Evolutionary conservation across 768 basidiomycete genomes (phyloP), one percentile per base, ranked within the genome.

Genomic region (Lepiota venenata): DNA sequence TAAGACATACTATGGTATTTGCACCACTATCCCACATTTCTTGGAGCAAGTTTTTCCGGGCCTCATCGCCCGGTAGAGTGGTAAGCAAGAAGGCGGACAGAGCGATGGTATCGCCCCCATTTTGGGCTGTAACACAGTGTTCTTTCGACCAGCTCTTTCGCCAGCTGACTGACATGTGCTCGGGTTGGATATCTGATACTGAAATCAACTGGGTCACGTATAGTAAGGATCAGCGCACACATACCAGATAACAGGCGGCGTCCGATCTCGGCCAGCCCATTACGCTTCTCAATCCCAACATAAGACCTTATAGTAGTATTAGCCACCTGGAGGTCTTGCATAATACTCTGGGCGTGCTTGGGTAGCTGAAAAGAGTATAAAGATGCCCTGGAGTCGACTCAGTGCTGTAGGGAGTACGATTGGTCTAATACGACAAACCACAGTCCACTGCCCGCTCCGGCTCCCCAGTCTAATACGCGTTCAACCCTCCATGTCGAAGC

Each of bases 11-110:
- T 45, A 97, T 84, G 20, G 84, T 81, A 63, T 88, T 83, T 18
- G 93, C 93, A 41, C 91, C 93, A 61, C 91, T 92, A 43, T 89
- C 80, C 94, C 94, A 98, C 78, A 98, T 89, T 61, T 91, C 83
- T 63, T 86, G 84, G 22, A 95, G 76, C 42, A 93, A 64, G 2
- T 75, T 71, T 69, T 83, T 87, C 56, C 87, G 79, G 8, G 83
- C 78, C 15, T 84, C 61, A 38, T 81, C 66, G 2, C 79, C 82
- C 4, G 84, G 72, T 15, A 93, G 72, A 16, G 89, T 80, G n/a
- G 89, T 85, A 1, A 99, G 72, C 65, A 85, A 77, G 71, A 97
- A 98, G 1, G 94, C 88, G 15, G 91, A 92, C 27, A 99, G 64
- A 1, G 90, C 92, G 22, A 98, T 61, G 14, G 79, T 77, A 48